These are phyloP conservation scores for Pseudogymnoascus verrucosus DNA, from an alignment of 2,329 filamentous ascomycete genomes.

Conservation along the genomic window DNA sequence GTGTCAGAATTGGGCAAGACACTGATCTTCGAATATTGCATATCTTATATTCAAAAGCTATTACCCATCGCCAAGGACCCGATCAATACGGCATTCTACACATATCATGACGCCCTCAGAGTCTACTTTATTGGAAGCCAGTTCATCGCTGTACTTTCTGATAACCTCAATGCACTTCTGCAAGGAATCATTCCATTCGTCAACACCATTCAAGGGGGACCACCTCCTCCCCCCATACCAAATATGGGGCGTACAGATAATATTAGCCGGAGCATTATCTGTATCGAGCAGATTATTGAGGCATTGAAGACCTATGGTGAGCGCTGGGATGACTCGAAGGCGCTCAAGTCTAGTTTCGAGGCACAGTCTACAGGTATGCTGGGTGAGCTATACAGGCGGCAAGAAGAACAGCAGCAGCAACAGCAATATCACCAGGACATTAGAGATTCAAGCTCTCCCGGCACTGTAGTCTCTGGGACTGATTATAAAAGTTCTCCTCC, in stretches of 20 bases:
- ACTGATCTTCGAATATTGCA: constrained; percentile 78
- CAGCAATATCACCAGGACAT: constrained; percentile 6
- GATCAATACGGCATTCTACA: constrained; percentile 60
- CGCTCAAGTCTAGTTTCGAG: constrained; percentile 47
- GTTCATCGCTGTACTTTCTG: constrained; percentile 52
- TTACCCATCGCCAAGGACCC: constrained; percentile 56
- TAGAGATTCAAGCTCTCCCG: not conserved
- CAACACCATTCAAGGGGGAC: constrained; percentile 28
- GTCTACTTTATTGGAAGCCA: constrained; percentile 68
- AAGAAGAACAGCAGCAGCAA: not conserved
- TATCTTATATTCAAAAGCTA: constrained; percentile 72
- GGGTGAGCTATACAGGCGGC: not conserved
- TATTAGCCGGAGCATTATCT: constrained; percentile 46
- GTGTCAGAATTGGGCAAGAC: constrained; percentile 70
- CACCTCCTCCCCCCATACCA: constrained; percentile 43
- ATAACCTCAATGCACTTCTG: constrained; percentile 49
- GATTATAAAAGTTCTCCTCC: constrained; percentile 2
- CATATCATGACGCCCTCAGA: constrained; percentile 80
- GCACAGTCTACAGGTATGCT: constrained; percentile 10
- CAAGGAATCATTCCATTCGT: constrained; percentile 28
- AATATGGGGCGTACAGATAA: constrained; percentile 39
- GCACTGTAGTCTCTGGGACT: not conserved
- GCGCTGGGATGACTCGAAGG: constrained; percentile 49
- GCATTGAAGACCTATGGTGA: constrained; percentile 50
- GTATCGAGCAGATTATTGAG: constrained; percentile 45